Base-by-base conservation (phyloP, 192 early-diverging fungal species). In the Backusella mclennaniae region DNA sequence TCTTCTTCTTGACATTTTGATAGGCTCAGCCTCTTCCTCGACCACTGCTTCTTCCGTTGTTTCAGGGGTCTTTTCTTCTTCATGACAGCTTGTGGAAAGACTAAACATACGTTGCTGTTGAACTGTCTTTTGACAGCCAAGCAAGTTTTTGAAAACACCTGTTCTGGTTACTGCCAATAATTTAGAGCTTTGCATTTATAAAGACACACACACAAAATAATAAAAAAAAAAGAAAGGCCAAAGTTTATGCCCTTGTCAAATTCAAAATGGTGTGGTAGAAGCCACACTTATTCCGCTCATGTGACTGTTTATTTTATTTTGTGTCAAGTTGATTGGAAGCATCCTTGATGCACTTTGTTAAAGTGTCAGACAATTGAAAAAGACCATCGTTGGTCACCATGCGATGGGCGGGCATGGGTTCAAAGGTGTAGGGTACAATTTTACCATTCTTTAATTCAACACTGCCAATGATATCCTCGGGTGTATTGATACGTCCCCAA, bases 381-480 rank as follows among this genome's bases (percentile, higher is more conserved):
- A 91, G 66, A 6, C 90, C 90, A 33, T 84, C 76, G 59, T 75
- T 75, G 17, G 86, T 86, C 23, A 87, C 84, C 17, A 88, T 78
- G 6, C 90, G 87, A 71, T 91, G 87, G 6, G 87, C 74, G 3
- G 88, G 88, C 87, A 89, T 91, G 9, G 84, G 79, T 73, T 91
- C 80, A 75, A 88, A 91, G 2, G 87, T 85, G 0, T 67, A 71
- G 0, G 80, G 73, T 14, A 87, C 68, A 38, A 91, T 87, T 6
- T 76, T 63, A 1, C 90, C 90, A 71, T 83, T 75, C 15, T 82
- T 63, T 12, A 91, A 71, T 66, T 87, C 71, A 6, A 91, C 86
- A 69, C 86, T 87, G 33, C 90, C 90, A 76, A 91, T 85, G 33
- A 89, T 91, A 76, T 91, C 87, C 68, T 91, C 90, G 21, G 90